Conservation (phyloP, 1,284 basidiomycete genomes). For the Trichosporon inkin region DNA sequence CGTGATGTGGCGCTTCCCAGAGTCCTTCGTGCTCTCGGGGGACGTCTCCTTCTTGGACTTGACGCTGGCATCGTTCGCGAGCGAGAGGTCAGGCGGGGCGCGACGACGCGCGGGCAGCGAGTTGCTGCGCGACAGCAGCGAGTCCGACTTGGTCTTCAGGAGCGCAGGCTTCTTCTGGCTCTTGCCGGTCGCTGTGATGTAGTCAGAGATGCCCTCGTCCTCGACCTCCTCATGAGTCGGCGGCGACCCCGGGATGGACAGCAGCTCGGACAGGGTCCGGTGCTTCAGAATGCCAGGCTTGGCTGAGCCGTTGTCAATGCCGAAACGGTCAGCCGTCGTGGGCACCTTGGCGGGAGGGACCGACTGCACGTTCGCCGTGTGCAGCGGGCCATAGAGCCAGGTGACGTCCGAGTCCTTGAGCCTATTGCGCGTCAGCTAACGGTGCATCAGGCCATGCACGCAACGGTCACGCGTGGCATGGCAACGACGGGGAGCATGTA, state of each 20-base stretch:
- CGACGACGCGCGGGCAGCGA: conserved; percentile 33
- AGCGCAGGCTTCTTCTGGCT: conserved; percentile 1
- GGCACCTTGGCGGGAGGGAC: conserved; percentile 56
- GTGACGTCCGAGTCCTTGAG: conserved; percentile 99
- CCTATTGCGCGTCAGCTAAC: conserved; percentile 56
- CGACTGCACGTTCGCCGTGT: conserved; percentile 71
- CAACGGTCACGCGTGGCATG: not conserved
- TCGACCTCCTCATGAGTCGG: conserved; percentile 53
- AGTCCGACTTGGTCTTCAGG: conserved; percentile 71
- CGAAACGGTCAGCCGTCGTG: conserved; percentile 55
- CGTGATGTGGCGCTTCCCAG: conserved; percentile 73
- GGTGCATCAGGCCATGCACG: conserved; percentile 2
- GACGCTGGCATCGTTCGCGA: conserved; percentile 1
- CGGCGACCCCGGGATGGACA: conserved; percentile 56
- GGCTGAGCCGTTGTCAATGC: conserved; percentile 49
- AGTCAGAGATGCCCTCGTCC: not conserved
- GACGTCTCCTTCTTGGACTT: conserved; percentile 15
- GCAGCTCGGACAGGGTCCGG: conserved; percentile 84
- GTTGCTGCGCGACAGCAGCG: conserved; percentile 57
- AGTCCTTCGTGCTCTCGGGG: conserved; percentile 11
- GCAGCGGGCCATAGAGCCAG: conserved; percentile 96
- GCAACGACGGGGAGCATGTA: conserved; percentile 7
- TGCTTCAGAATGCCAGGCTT: conserved; percentile 93
- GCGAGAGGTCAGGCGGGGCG: conserved; percentile 43
- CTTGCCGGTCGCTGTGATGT: not conserved